phyloP scores from a whole-genome alignment of 306 rosid genomes.

The Rosa lucieae region DNA sequence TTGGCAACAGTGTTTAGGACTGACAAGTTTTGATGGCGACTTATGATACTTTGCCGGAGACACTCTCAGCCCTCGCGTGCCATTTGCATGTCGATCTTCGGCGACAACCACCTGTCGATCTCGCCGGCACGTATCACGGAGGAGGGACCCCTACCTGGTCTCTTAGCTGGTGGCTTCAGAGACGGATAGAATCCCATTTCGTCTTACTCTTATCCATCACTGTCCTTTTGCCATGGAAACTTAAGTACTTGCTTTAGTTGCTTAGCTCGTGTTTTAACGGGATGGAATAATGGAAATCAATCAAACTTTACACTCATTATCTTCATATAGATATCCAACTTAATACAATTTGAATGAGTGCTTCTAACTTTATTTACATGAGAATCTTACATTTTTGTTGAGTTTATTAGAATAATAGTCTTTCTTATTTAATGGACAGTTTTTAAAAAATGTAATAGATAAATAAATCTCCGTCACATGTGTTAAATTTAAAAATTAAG shows the following conservation, averaged over 20 bases:
- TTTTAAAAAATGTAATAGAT: no score
- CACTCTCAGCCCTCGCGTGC: slow-evolving; percentile 18
- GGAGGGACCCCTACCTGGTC: not conserved
- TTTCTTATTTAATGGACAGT: no score
- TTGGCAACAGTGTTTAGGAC: slow-evolving; percentile 8
- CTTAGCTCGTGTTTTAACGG: not conserved
- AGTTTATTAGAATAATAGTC: no score
- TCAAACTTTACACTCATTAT: not conserved
- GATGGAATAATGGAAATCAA: not conserved
- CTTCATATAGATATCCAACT: not conserved
- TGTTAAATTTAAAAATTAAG: no score
- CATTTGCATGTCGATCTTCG: not conserved
- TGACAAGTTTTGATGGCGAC: slow-evolving; percentile 15
- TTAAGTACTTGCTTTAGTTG: not conserved
- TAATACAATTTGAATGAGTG: no score
- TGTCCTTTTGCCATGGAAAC: not conserved
- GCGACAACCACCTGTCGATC: slow-evolving; percentile 8
- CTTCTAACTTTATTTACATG: no score
- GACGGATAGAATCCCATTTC: not conserved
- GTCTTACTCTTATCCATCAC: not conserved
- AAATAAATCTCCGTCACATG: no score
- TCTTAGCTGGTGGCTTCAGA: not conserved
- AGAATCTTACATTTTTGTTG: no score
- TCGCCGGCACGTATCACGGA: not conserved
- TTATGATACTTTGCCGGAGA: slow-evolving; percentile 20